Conservation (phyloP, 2,329 filamentous ascomycete genomes). For the Teratosphaeria viscida region DNA sequence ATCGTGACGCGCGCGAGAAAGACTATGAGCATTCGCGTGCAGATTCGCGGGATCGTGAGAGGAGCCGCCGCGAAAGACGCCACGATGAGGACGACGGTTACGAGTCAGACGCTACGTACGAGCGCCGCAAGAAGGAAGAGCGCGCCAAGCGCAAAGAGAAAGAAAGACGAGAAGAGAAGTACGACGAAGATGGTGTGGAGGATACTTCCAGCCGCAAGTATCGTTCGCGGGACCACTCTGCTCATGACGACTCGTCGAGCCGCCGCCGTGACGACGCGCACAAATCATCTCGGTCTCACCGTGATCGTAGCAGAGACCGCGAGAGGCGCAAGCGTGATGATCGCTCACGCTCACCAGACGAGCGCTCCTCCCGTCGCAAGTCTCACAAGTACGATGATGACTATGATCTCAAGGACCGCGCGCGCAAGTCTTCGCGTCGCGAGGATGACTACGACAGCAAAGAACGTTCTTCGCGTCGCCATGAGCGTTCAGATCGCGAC, state of each 20-base stretch:
- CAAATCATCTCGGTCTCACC: constrained; percentile 36
- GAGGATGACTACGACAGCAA: constrained; percentile 41
- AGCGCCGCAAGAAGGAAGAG: constrained; percentile 27
- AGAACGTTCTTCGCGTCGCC: constrained; percentile 29
- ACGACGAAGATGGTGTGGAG: constrained; percentile 34
- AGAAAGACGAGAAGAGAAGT: constrained; percentile 16
- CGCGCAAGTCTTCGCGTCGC: constrained; percentile 33
- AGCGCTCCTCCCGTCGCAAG: constrained; percentile 23
- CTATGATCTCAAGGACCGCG: constrained; percentile 13
- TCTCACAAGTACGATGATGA: constrained; percentile 21
- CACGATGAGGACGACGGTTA: constrained; percentile 37
- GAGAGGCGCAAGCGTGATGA: constrained; percentile 31
- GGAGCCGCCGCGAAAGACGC: constrained; percentile 37
- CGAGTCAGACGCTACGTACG: constrained; percentile 32
- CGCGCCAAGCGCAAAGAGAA: constrained; percentile 22
- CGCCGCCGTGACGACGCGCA: constrained; percentile 40
- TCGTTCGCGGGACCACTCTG: constrained; percentile 51
- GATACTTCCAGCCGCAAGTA: constrained; percentile 35
- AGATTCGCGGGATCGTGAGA: constrained; percentile 13
- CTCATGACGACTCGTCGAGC: constrained; percentile 47
- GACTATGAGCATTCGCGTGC: background rate
- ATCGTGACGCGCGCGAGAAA: background rate
- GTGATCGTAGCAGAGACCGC: constrained; percentile 32
- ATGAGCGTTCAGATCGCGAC: constrained; percentile 30
- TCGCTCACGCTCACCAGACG: constrained; percentile 30